Base-by-base conservation (phyloP, 192 early-diverging fungal genomes). In the Coemansia aciculifera region DNA sequence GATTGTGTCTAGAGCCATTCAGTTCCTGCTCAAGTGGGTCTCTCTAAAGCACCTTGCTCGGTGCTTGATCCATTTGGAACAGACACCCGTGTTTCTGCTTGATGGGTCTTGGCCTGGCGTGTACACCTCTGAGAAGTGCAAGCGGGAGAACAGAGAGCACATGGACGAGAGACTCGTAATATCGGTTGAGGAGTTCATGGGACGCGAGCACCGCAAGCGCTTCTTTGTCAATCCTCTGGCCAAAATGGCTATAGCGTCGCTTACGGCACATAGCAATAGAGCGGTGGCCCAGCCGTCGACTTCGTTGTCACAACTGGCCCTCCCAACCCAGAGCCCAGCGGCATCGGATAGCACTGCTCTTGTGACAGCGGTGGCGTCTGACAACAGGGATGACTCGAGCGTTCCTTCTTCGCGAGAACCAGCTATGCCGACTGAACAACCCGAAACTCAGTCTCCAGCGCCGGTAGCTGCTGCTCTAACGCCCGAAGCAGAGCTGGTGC, bases 161-260 rank as follows among this genome's bases (percentile, higher is more conserved):
- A 48, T 69, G 21, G 21, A 49, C n/a, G 78, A 69, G 66, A 64
- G 54, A 46, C 46, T 83, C 24, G 5, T 83, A 17, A 23, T 32
- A 13, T 21, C 34, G 1, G 48, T 77, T 21, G 68, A 73, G 6
- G 79, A 82, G 63, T 71, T 64, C 56, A 24, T 71, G 24, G 79
- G 79, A 2, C 79, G 79, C 15, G 79, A 82, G 74, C 74, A 68
- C 54, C 67, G 79, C 23, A 77, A 71, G 51, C 79, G 79, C 19
- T 71, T 40, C 42, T 82, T 71, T 68, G 71, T 51, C 4, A 82
- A 82, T 13, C 68, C 74, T 11, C 34, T 63, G 23, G 74, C 79
- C 3, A 67, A 46, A 32, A 66, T 70, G 9, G 48, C 70, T 0
- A 72, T 73, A 15, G 59, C 43, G 12, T 38, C 54, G 17, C 66